A percentile compares a stretch with the other conserved stretches of the same genome.
These are phyloP conservation scores for Psophocarpus tetragonolobus DNA, from an alignment of 306 rosid genomes.

Conservation along the genomic window DNA sequence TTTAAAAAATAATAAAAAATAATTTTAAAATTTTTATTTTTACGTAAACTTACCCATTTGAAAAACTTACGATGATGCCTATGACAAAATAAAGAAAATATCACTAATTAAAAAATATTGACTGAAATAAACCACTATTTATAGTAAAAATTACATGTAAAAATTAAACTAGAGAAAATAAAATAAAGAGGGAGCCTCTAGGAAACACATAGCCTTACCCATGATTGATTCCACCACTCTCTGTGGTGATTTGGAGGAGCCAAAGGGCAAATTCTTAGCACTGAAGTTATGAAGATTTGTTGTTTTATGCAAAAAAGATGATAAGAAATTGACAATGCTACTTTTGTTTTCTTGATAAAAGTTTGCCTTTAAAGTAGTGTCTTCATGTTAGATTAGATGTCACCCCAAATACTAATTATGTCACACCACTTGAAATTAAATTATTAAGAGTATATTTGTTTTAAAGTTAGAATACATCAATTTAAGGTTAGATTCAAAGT, in stretches of 20 bases:
- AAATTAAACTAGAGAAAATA: neutral
- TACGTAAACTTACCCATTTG: too few species aligned
- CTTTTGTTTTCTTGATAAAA: neutral
- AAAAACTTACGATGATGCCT: neutral
- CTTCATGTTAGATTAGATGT: neutral
- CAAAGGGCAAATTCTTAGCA: neutral
- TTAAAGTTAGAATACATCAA: too few species aligned
- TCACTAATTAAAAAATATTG: neutral
- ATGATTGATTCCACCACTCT: neutral
- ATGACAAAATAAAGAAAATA: neutral
- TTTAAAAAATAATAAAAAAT: too few species aligned
- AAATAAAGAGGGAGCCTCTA: neutral
- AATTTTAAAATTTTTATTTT: too few species aligned
- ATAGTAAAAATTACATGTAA: neutral
- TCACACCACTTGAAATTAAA: neutral
- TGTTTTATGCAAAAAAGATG: neutral
- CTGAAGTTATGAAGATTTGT: neutral
- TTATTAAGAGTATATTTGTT: too few species aligned
- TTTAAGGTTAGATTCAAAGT: too few species aligned
- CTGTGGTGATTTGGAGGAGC: neutral
- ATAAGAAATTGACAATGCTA: neutral
- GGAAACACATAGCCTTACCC: neutral
- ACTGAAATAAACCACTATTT: neutral
- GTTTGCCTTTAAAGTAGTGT: neutral
- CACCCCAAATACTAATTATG: neutral